Conservation (phyloP, 2,329 filamentous ascomycete species). For the Xylaria sp. region DNA sequence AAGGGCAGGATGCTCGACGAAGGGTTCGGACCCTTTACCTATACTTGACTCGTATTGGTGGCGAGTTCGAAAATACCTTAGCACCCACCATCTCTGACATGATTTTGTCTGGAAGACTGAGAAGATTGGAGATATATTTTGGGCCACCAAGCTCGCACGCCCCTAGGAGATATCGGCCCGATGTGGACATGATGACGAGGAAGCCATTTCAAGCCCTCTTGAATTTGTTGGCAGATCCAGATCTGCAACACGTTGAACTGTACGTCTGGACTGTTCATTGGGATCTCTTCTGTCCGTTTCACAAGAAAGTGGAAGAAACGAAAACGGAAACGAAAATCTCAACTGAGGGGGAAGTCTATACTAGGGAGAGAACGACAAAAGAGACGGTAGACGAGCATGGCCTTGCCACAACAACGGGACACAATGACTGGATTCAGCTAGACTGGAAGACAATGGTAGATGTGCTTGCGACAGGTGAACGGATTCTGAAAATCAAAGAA, state of each 20-base stretch:
- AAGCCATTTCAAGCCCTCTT: conserved; percentile 53
- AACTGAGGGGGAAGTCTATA: conserved; percentile 22
- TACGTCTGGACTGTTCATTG: conserved; percentile 53
- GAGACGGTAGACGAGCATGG: conserved; percentile 41
- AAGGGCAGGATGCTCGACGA: conserved; percentile 45
- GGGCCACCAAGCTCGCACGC: conserved; percentile 40
- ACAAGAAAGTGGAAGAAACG: conserved; percentile 40
- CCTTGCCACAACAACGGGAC: conserved; percentile 40
- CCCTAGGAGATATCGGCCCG: conserved; percentile 30
- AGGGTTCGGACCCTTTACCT: conserved; percentile 46
- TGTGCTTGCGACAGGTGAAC: conserved; percentile 20
- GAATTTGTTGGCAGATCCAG: conserved; percentile 58
- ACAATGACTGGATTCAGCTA: conserved; percentile 35
- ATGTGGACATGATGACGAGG: conserved; percentile 40
- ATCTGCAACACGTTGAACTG: conserved; percentile 55
- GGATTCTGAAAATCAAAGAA: conserved; percentile 33
- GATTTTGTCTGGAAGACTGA: conserved; percentile 46
- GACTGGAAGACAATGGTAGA: conserved; percentile 34
- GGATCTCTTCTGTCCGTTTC: conserved; percentile 57
- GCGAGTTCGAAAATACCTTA: conserved; percentile 48
- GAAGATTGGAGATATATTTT: conserved; percentile 44
- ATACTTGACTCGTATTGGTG: conserved; percentile 46
- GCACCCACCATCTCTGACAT: conserved; percentile 49
- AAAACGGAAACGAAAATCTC: neutral
- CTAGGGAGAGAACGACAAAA: conserved; percentile 23